Conservation (phyloP, 306 rosid species). For the Medicago lupulina region DNA sequence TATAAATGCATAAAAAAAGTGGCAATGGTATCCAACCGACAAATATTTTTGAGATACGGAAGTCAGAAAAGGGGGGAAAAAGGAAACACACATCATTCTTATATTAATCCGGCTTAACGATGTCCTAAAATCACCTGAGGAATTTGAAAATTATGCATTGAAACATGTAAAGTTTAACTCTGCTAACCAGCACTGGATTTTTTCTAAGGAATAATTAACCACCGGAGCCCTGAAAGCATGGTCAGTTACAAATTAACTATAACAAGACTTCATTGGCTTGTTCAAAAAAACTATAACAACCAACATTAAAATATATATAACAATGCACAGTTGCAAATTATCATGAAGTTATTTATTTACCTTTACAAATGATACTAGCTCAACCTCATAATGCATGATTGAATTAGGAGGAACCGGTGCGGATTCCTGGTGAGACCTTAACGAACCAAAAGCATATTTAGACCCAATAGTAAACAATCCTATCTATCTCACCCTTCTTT, state of each 20-base stretch:
- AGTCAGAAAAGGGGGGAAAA: too few relatives aligned
- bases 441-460: constrained; percentile 83
- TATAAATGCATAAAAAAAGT: too few relatives aligned
- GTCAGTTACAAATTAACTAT: too few relatives aligned
- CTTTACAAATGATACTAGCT: constrained; percentile 83
- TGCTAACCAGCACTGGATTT: background rate
- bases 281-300: background rate
- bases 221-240: background rate
- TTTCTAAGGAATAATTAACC: background rate
- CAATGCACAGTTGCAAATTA: background rate
- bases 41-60: too few relatives aligned
- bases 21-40: background rate
- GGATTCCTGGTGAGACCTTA: constrained; percentile 66
- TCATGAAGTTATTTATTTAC: constrained; percentile 39
- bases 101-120: background rate
- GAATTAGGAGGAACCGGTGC: constrained; percentile 89
- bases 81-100: background rate
- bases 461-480: constrained; percentile 70
- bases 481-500: constrained; percentile 94
- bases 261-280: background rate
- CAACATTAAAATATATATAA: background rate
- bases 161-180: background rate
- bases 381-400: constrained; percentile 75
- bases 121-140: background rate
- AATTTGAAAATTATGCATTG: background rate